Evolutionary conservation across 306 rosid species (phyloP).

Genomic region (Prunus mira): DNA sequence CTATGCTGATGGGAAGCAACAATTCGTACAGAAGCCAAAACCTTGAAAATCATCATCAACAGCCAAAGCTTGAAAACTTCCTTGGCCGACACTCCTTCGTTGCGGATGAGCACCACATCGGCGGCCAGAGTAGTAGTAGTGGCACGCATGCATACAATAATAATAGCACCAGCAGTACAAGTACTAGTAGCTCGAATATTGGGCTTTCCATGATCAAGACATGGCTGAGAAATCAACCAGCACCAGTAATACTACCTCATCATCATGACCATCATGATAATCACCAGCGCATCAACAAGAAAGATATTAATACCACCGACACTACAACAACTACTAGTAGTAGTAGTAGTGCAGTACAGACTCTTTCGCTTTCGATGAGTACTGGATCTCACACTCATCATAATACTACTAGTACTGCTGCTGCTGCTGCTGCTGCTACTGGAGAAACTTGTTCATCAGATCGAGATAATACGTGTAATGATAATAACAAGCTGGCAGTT

Average conservation of each 20-base stretch:
- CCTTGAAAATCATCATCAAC: slow-evolving; percentile 40
- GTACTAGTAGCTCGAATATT: slow-evolving; percentile 32
- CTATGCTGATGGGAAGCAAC: slow-evolving; percentile 35
- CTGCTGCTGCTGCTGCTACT: slow-evolving; percentile 29
- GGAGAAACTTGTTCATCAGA: slow-evolving; percentile 56
- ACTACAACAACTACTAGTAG: not conserved
- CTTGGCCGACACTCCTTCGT: slow-evolving; percentile 65
- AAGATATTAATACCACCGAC: not conserved
- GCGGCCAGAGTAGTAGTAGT: slow-evolving; percentile 12
- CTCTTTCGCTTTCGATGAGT: slow-evolving; percentile 78
- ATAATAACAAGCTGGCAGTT: slow-evolving; percentile 31
- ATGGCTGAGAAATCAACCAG: slow-evolving; percentile 76
- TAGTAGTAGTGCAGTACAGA: slow-evolving; percentile 11
- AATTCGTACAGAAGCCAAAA: slow-evolving; percentile 42
- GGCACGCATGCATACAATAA: slow-evolving; percentile 15
- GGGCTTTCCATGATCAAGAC: slow-evolving; percentile 89
- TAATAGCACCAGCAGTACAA: slow-evolving; percentile 13
- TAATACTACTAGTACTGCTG: slow-evolving; percentile 16
- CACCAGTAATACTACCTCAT: not conserved
- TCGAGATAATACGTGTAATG: slow-evolving; percentile 1
- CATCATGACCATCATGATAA: not conserved
- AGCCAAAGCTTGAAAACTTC: slow-evolving; percentile 85
- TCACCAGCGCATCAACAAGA: slow-evolving; percentile 9
- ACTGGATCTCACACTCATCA: slow-evolving; percentile 58
- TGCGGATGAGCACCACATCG: slow-evolving; percentile 29